Base-by-base conservation (phyloP, 139 green algal genomes). In the Spirogloea muscicola region DNA sequence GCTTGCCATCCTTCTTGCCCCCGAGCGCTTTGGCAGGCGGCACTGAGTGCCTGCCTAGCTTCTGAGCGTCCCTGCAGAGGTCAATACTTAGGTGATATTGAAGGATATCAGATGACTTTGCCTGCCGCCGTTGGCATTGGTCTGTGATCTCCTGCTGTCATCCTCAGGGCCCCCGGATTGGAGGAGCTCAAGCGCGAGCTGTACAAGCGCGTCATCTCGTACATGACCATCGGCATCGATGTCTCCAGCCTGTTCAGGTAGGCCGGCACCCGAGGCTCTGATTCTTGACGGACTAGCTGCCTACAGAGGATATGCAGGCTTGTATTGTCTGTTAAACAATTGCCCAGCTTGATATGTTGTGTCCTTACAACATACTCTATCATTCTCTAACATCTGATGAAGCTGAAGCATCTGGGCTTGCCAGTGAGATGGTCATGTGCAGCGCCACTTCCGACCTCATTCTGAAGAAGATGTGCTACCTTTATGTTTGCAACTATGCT, bases 401-500 rank as follows among this genome's bases (percentile, higher is more conserved):
- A n/a, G n/a, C n/a, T n/a, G n/a, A n/a, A n/a, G n/a, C n/a, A n/a
- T n/a, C n/a, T n/a, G n/a, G n/a, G n/a, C n/a, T n/a, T n/a, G n/a
- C n/a, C n/a, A 79, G 51, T 38, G 76, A 83, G 57, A 83, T 83
- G 76, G 76, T 83, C 13, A 83, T 83, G 69, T 80, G 76, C 31
- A 89, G 79, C 65, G 55, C 57, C 1, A 80, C 78, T 1, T 85
- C 92, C 39, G 91, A 96, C 78, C 49, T 95, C 18, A 85, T 93
- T 27, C 80, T 96, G 34, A 97, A 97, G 82, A 97, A 98, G 81
- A 96, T 96, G 93, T 88, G 97, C 9, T 98, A 97, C 83, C 84
- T 96, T 0, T 87, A 84, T 61, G 71, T 87, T 5, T 68, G 36
- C 38, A 77, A 64, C 34, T 85, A 87, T 48, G 73, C 82, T 33